Conservation (phyloP, 192 early-diverging fungal genomes). For the Dispira parvispora region DNA sequence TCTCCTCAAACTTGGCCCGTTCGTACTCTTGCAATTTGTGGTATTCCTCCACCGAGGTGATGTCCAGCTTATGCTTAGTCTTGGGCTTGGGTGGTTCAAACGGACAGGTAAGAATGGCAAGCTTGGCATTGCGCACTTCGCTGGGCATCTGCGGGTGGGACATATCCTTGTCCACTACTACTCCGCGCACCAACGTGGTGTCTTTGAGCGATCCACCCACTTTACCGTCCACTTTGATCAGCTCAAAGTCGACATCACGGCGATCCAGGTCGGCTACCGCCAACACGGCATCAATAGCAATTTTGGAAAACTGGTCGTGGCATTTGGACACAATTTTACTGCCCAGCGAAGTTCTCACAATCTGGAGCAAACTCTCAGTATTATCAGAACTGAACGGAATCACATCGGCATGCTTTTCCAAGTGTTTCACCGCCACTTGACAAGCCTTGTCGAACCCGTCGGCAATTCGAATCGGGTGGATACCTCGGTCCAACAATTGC, state of each 20-base stretch:
- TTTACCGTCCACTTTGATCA: constrained; percentile 99
- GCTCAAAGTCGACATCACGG: constrained; percentile 99
- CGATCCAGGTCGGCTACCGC: constrained; percentile 96
- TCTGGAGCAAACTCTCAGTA: constrained; percentile 73
- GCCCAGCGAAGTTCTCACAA: constrained; percentile 92
- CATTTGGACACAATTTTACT: constrained; percentile 99
- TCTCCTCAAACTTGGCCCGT: constrained; percentile 86
- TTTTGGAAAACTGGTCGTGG: constrained; percentile 94
- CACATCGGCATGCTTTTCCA: constrained; percentile 83
- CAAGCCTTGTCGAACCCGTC: constrained; percentile 98
- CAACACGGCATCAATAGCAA: constrained; percentile 95
- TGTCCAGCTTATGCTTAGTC: constrained; percentile 99
- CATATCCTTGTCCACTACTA: constrained; percentile 99
- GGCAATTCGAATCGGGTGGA: constrained; percentile 97
- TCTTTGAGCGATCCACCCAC: constrained; percentile 92
- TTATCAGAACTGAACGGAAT: constrained; percentile 72
- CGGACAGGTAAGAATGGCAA: constrained; percentile 97
- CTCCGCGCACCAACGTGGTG: constrained; percentile 85
- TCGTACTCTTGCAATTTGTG: constrained; percentile 93
- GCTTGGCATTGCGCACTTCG: constrained; percentile 84
- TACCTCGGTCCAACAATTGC: constrained; percentile 81
- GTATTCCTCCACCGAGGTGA: constrained; percentile 96
- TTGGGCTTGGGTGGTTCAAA: constrained; percentile 99
- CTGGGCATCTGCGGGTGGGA: constrained; percentile 99
- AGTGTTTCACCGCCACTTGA: constrained; percentile 75